phyloP scores from a whole-genome alignment of 345 rosid species.

The Boechera divaricarpa region DNA sequence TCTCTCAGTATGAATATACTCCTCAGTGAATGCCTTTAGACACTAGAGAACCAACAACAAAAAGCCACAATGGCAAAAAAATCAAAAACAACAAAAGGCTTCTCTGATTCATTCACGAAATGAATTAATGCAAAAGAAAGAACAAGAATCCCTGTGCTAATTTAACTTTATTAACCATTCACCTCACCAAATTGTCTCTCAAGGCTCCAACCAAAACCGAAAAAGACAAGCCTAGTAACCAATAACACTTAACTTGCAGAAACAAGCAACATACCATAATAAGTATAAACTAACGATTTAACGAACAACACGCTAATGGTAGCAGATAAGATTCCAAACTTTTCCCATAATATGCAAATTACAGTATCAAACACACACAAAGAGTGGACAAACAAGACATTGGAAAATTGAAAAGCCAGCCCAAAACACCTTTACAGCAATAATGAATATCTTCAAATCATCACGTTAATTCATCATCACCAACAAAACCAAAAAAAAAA shows the following conservation, averaged over 20 bases:
- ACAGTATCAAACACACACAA: not conserved
- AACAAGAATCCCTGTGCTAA: not conserved
- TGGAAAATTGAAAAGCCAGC: conserved; percentile 11
- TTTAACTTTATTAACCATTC: not conserved
- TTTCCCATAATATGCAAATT: not conserved
- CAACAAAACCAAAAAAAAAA: not conserved
- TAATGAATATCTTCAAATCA: not conserved
- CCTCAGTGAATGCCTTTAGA: conserved; percentile 16
- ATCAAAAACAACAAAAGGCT: conserved; percentile 2
- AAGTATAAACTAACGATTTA: conserved; percentile 35
- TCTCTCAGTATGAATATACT: conserved; percentile 25
- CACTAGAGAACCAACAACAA: conserved; percentile 14
- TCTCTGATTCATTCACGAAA: not conserved
- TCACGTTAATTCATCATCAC: not conserved
- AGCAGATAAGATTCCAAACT: conserved; percentile 17
- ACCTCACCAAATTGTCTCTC: not conserved
- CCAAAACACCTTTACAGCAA: conserved; percentile 21
- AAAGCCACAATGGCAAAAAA: not conserved
- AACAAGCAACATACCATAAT: conserved; percentile 38
- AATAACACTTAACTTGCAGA: conserved; percentile 29
- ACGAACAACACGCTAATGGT: conserved; percentile 28
- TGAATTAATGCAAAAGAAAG: not conserved
- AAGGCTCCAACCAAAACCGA: conserved; percentile 26
- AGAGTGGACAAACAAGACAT: not conserved
- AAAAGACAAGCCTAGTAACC: conserved; percentile 18